Evolutionary conservation across 371 early-diverging fungal species (phyloP).

Genomic region (Batkoa obscura): DNA sequence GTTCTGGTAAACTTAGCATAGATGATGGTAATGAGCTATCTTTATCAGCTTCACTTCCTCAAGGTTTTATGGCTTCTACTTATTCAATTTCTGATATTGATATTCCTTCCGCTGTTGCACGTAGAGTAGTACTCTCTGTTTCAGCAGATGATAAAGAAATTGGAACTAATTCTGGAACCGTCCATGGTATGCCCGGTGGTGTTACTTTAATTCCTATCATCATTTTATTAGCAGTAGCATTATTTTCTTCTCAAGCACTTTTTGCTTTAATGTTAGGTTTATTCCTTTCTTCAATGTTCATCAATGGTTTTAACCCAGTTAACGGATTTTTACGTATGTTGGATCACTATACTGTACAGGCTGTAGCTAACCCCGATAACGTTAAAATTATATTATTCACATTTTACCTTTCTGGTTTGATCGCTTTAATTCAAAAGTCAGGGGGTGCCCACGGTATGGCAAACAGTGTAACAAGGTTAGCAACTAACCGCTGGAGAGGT

Average conservation of each 20-base stretch:
- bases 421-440: constrained; percentile 7
- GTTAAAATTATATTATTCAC: constrained; percentile 5
- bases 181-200: constrained; percentile 6
- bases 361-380: constrained; percentile 5
- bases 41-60: not conserved
- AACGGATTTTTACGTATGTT: constrained; percentile 3
- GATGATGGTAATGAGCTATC: not conserved
- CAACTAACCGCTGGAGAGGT: constrained; percentile 4
- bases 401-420: constrained; percentile 5
- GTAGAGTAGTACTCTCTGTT: not conserved
- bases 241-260: constrained; percentile 5
- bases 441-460: constrained; percentile 8
- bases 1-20: not conserved
- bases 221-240: not conserved
- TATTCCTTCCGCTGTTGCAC: not conserved
- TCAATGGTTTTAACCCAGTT: constrained; percentile 6
- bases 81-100: not conserved
- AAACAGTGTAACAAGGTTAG: not conserved
- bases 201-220: constrained; percentile 6
- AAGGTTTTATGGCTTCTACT: not conserved
- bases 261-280: constrained; percentile 3
- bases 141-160: not conserved
- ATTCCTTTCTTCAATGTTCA: constrained; percentile 2
- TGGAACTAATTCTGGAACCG: not conserved
- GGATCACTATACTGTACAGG: constrained; percentile 5